Base-by-base conservation (phyloP, 768 basidiomycete genomes). In the Favolaschia claudopus region DNA sequence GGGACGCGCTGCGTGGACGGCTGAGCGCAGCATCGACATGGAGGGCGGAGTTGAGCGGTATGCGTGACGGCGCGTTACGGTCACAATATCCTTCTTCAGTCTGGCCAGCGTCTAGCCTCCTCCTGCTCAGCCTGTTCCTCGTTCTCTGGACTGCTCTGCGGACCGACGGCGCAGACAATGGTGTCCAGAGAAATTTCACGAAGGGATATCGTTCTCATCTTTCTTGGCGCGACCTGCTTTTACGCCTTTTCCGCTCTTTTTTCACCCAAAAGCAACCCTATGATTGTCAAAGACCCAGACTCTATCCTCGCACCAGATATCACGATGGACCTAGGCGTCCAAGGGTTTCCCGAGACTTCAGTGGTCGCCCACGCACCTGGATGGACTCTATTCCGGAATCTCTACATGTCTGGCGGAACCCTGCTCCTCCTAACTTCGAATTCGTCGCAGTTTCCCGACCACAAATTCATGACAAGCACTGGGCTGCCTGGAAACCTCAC, bases 361-460 rank as follows among this genome's bases (percentile, higher is more conserved):
- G 67, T 92, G 27, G 71, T 86, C 13, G 79, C 84, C 22, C 90
- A 92, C 53, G 88, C 87, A 5, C 88, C 88, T 27, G 93, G 93
- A 36, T 95, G 93, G 92, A 94, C 94, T 0, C 74, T 94, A 29
- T 93, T 92, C 72, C 82, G 82, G 25, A 88, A 94, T 70, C 70
- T 96, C 5, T 96, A 96, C 81, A 68, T 59, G 62, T 24, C 46
- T 9, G 17, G 22, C 6, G 62, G 62, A 7, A 33, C 62, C 1
- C 53, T 64, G 14, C 29, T 64, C 27, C 33, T 64, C 12, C 48
- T 64, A 25, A 64, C 62, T 2, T 49, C 48, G 14, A 39, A 47
- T 28, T 49, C 38, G 17, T 40, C 62, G 10, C 55, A 55, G 24
- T 64, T 64, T 42, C 62, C 83, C 15, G 74, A 74, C n/a, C 69